Base-by-base conservation (phyloP, 805 yeast species). In the Zygotorulaspora sp. region DNA sequence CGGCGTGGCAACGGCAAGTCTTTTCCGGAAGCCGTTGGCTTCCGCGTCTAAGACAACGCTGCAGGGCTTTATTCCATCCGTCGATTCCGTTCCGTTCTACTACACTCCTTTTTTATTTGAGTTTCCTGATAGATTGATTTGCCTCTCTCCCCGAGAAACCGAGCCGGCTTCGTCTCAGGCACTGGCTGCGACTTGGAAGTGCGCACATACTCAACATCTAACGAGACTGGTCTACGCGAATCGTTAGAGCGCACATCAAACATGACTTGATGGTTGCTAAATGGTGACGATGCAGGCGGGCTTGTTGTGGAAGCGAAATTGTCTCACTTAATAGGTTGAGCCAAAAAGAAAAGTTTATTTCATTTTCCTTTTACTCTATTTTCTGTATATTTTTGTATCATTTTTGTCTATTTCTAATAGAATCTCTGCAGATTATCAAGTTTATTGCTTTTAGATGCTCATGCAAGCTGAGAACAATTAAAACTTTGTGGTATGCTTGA, bases 151-250 rank as follows among this genome's bases (percentile, higher is more conserved):
- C 14, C 25, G 11, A 19, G 14, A 7, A 7, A 19, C 16, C 8
- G 33, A 30, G 25, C 24, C 24, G 20, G 20, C 13, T 32, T 25
- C 27, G 17, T 31, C 25, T 12, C 30, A n/a, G 18, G n/a, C n/a
- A 24, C 12, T 20, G 11, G 21, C n/a, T 23, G 20, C 25, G 27
- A 24, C 35, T 23, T 8, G 21, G 36, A 12, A 23, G 19, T 16
- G 15, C 23, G 36, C 22, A 17, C 10, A 32, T 24, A 24, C n/a
- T n/a, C n/a, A n/a, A n/a, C 9, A 19, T 8, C 19, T 19, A 13
- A 13, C 23, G 27, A 26, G 8, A 4, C 6, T 26, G 17, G 6
- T 14, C 17, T 26, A 17, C 30, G 30, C 6, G 30, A 14, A 4
- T 6, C 14, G 17, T 26, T 14, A n/a, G 30, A 11, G 10, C 6